Conservation (phyloP, 1,139 yeast species). For the Blastobotrys illinoisensis region DNA sequence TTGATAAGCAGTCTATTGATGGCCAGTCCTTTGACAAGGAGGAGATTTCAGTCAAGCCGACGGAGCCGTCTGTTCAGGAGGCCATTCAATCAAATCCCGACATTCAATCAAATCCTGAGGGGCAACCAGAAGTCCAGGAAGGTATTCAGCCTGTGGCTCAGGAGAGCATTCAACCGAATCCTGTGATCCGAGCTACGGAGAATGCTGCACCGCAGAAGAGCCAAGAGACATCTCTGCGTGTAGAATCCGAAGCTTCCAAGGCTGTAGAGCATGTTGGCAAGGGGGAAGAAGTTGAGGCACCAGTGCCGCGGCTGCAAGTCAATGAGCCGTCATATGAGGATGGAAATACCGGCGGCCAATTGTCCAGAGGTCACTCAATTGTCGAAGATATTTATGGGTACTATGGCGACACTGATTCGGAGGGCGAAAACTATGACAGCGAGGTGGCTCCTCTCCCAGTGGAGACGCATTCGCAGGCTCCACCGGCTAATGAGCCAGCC, state of each 20-base stretch:
- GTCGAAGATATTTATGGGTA: background rate
- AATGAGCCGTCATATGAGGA: background rate
- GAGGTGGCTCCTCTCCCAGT: background rate
- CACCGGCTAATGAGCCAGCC: too few species aligned
- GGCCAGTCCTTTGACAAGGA: background rate
- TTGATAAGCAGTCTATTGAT: background rate
- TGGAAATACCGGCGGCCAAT: background rate
- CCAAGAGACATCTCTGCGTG: too few species aligned
- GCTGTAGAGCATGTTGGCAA: background rate
- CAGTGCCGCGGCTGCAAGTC: background rate
- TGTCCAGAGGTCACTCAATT: background rate
- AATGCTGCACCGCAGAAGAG: too few species aligned
- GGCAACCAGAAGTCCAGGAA: too few species aligned
- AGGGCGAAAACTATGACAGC: slow-evolving; percentile 6
- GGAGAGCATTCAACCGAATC: too few species aligned
- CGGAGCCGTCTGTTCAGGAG: background rate
- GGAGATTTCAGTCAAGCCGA: background rate
- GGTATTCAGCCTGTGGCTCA: too few species aligned
- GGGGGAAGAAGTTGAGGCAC: background rate
- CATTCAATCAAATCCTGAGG: too few species aligned
- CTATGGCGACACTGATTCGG: slow-evolving; percentile 7
- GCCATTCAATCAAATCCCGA: too few species aligned
- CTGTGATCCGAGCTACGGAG: too few species aligned
- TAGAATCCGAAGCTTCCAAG: too few species aligned
- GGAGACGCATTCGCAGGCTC: too few species aligned